Conservation (phyloP, 345 rosid genomes). For the Aquilaria yunnanensis region DNA sequence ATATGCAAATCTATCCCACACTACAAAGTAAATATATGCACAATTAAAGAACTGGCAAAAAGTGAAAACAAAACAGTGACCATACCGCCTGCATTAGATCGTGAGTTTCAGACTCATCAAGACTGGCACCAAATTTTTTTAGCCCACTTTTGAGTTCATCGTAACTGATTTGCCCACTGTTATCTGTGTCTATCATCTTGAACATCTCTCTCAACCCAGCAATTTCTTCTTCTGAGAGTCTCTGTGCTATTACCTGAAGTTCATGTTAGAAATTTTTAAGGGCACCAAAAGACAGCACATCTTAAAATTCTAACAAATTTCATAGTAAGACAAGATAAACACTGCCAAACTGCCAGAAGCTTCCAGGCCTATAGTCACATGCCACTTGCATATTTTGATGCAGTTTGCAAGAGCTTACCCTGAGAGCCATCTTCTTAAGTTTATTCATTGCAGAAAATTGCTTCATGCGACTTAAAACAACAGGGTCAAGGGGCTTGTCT, state of each 20-base stretch:
- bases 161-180: conserved; percentile 60
- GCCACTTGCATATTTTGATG: neutral
- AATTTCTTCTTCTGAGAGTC: conserved; percentile 77
- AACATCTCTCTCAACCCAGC: conserved; percentile 65
- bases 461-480: conserved; percentile 58
- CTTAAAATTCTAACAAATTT: too few relatives aligned
- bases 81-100: conserved; percentile 71
- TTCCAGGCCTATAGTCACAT: neutral
- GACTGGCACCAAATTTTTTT: conserved; percentile 52
- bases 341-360: neutral
- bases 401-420: conserved; percentile 32
- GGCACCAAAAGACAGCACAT: neutral
- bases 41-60: neutral
- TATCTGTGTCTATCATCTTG: conserved; percentile 65
- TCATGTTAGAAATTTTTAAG: neutral
- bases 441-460: conserved; percentile 85
- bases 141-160: conserved; percentile 79
- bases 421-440: conserved; percentile 79
- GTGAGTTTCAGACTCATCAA: conserved; percentile 57
- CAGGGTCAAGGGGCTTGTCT: conserved; percentile 78
- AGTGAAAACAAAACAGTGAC: too few relatives aligned
- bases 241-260: conserved; percentile 61
- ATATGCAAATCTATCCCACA: too few relatives aligned
- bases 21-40: too few relatives aligned
- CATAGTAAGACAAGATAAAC: neutral